Conservation (phyloP, 257 asterid species). For the Forsythia viridissima region DNA sequence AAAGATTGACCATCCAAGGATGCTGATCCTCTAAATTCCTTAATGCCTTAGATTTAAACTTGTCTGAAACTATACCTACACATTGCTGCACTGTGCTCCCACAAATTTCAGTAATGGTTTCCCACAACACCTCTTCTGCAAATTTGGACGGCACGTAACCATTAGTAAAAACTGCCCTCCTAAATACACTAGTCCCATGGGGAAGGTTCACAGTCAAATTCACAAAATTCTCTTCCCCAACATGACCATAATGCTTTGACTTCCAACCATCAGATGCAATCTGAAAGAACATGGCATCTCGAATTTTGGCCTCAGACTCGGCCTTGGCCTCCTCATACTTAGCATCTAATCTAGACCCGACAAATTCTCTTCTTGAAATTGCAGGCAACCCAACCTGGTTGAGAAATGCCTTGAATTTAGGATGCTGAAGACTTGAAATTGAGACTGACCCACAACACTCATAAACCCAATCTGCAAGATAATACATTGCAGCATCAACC, state of each 20-base stretch:
- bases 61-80: slow-evolving; percentile 91
- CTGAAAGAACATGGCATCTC: slow-evolving; percentile 98
- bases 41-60: slow-evolving; percentile 78
- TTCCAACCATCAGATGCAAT: slow-evolving; percentile 90
- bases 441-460: slow-evolving; percentile 91
- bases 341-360: slow-evolving; percentile 62
- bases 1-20: slow-evolving; percentile 93
- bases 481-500: slow-evolving; percentile 69
- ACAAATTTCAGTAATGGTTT: slow-evolving; percentile 74
- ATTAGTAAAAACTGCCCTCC: slow-evolving; percentile 67
- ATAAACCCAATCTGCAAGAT: slow-evolving; percentile 83
- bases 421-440: slow-evolving; percentile 81
- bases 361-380: slow-evolving; percentile 58
- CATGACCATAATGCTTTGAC: slow-evolving; percentile 29
- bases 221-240: slow-evolving; percentile 61
- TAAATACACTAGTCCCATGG: slow-evolving; percentile 79
- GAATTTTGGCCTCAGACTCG: slow-evolving; percentile 77
- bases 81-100: slow-evolving; percentile 75
- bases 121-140: slow-evolving; percentile 91
- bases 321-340: slow-evolving; percentile 70
- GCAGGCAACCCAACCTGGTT: slow-evolving; percentile 76
- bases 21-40: slow-evolving; percentile 75
- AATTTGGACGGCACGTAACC: slow-evolving; percentile 68
- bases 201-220: slow-evolving; percentile 87
- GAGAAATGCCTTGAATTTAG: slow-evolving; percentile 84